Base-by-base conservation (phyloP, 2,329 filamentous ascomycete species). In the Scytalidium lignicola region DNA sequence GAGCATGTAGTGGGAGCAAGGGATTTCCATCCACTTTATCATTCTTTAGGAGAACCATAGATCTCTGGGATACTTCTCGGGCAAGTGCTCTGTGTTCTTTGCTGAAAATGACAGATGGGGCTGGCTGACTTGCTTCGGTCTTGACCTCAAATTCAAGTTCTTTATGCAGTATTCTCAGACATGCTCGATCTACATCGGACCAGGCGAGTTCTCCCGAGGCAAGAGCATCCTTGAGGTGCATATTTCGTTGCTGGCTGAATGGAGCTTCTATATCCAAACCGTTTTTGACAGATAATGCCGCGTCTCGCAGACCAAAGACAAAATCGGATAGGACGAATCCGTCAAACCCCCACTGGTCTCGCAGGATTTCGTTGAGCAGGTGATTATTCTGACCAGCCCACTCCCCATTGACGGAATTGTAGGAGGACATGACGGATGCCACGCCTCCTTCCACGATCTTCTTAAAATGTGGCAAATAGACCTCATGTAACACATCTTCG, bases 401-500 rank as follows among this genome's bases (percentile, higher is more conserved):
- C 48, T 50, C 44, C 12, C 51, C 48, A n/a, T 50, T 53, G 12
- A 53, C 44, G 15, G 44, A 20, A 20, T 53, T 53, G 29, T 53
- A 53, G 17, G 48, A 44, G 23, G 48, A 47, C 48, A 50, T 53
- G 15, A 53, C 48, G 21, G 48, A 47, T 32, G 44, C 48, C 18
- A 48, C 51, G 21, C 45, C 48, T 19, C 41, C 48, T 37, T 50
- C 47, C 19, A 52, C 40, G 19, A 52, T 46, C 4, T 47, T 23
- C 29, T 42, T 29, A 32, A 53, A 53, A 48, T 50, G 51, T 13
- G 48, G 44, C 12, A 53, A 54, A 44, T 60, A 62, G 6, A 61
- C 55, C 49, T 64, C 61, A 39, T 60, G 57, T 40, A 64, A 47
- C 3, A 55, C 53, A 9, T 51, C 50, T 19, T 62, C 60, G 7